Evolutionary conservation across 2,329 filamentous ascomycete genomes (phyloP), one percentile per base, ranked within the genome.

Genomic region (Epicoccum nigrum): DNA sequence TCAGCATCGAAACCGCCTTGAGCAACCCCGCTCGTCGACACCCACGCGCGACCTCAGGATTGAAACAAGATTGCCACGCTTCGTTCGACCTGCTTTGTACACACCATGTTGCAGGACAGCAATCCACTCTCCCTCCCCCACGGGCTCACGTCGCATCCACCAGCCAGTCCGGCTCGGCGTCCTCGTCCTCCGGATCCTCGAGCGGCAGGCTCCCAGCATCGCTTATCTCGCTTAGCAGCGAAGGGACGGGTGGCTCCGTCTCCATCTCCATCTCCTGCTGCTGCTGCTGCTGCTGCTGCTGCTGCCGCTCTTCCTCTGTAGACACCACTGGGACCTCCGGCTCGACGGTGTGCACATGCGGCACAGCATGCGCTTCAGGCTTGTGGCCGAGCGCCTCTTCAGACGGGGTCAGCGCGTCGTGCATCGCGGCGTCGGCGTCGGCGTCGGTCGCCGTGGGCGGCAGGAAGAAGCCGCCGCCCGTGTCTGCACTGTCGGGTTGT

Each of bases 111-210:
- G n/a, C n/a, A n/a, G n/a, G n/a, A n/a, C n/a, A n/a, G n/a, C n/a
- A n/a, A n/a, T n/a, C n/a, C n/a, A n/a, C n/a, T n/a, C n/a, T n/a
- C n/a, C n/a, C n/a, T n/a, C n/a, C n/a, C n/a, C n/a, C n/a, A n/a
- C n/a, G n/a, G n/a, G n/a, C 23, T 30, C 21, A 69, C 20, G 66
- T 69, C 35, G 33, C 67, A 42, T 71, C 68, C 2, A 72, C 62
- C 34, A 87, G 67, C 84, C 84, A 87, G 34, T 86, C 83, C 3
- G 84, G 84, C 56, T 86, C 83, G 2, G 83, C 83, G 64, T 86
- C 84, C 41, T 86, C 83, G 59, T 87, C 84, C 25, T 86, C 84
- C 0, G 84, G 84, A 60, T 87, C 84, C 59, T 86, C 81, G 1
- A 83, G 83, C 7, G 83, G 69, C 38, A 86, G 64, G 4, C 82